Conservation (phyloP, 331 rosid species). For the Rhamnella rubrinervis region DNA sequence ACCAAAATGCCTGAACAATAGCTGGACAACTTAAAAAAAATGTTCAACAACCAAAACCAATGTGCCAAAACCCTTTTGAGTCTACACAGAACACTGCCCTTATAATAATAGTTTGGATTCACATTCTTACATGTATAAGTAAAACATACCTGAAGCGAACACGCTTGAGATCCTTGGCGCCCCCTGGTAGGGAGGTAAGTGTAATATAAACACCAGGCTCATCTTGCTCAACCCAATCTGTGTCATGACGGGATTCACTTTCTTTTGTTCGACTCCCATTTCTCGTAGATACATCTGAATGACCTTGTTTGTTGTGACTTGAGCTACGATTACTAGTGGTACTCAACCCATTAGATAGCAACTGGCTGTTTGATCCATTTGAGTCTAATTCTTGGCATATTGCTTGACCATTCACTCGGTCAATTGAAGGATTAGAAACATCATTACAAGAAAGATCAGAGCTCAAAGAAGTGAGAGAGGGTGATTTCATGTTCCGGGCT, state of each 20-base stretch:
- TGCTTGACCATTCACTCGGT: conserved; percentile 60
- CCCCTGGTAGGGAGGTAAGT: conserved; percentile 89
- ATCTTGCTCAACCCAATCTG: conserved; percentile 95
- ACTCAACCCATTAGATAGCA: conserved; percentile 71
- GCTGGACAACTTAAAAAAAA: background rate
- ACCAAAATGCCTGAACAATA: no score
- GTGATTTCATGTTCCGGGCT: conserved; percentile 69
- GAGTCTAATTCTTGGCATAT: conserved; percentile 61
- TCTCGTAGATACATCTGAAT: conserved; percentile 55
- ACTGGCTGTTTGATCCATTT: conserved; percentile 59
- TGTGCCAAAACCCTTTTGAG: background rate
- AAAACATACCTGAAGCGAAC: conserved; percentile 88
- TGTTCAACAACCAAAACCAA: background rate
- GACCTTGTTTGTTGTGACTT: conserved; percentile 65
- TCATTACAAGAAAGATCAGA: conserved; percentile 62
- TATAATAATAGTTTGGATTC: background rate
- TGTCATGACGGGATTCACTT: conserved; percentile 63
- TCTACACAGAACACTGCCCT: background rate
- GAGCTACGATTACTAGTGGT: conserved; percentile 48
- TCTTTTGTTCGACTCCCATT: conserved; percentile 84
- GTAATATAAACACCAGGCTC: conserved; percentile 97
- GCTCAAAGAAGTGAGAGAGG: conserved; percentile 66
- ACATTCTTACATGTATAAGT: background rate
- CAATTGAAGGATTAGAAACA: conserved; percentile 49
- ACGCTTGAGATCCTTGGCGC: conserved; percentile 86